Evolutionary conservation across 352 stramenopile species (phyloP), one percentile per base, ranked within the genome.

Genomic region (Globisporangium cederbergense): DNA sequence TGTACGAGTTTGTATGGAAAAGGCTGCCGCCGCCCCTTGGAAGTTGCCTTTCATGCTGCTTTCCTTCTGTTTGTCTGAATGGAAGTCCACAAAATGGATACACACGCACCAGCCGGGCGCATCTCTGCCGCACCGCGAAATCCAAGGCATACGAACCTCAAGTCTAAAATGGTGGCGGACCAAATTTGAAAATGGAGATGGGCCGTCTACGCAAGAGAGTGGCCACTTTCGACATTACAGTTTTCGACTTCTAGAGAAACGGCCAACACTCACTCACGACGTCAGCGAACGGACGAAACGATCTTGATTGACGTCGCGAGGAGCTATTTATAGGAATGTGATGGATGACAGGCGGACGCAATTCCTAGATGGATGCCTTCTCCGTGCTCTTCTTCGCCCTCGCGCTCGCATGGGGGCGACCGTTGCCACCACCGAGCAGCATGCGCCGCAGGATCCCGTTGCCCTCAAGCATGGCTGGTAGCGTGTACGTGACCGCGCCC

Each of bases 401-500:
- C 16, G n/a, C 30, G 16, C 18, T 28, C 16, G 8, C 51, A 43
- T 8, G 3, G 11, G 14, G 11, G n/a, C 22, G 1, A 2, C 28
- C 43, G 10, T 32, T 30, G 16, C 20, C 28, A 25, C 65, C 34
- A 25, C 65, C 75, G 0, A 81, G 54, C 42, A 84, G 51, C 13
- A 80, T 42, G 16, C 67, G 66, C 9, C 52, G 69, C 42, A 77
- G 30, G 28, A 78, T 43, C 16, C 66, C 42, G 58, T 73, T 78
- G 64, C 59, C 74, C 20, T 75, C 49, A 2, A 81, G 50, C 9
- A 71, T 70, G 14, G 53, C 49, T 4, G 70, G 70, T n/a, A 89
- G 72, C n/a, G 77, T 78, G 49, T 77, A 73, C 36, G 68, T 64
- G 7, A 85, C 72, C 1, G 78, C 63, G 9, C 64, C 65, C 10